phyloP scores from a whole-genome alignment of 2,329 filamentous ascomycete genomes.

The Talaromyces sp. region DNA sequence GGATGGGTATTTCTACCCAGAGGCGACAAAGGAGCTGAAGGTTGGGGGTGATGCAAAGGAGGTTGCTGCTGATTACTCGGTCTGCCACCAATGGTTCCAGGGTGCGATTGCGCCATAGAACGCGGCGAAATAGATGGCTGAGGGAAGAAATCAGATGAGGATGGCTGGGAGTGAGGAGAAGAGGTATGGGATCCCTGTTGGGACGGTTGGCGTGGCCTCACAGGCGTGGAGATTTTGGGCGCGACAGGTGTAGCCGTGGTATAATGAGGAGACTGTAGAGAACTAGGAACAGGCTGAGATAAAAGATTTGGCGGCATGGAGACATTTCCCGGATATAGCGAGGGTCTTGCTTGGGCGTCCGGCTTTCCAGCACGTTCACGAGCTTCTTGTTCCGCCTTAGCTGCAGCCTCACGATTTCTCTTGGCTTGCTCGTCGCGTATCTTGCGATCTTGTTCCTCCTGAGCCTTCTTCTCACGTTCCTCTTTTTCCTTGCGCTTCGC shows the following conservation, averaged over 20 bases:
- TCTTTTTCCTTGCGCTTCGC: slow-evolving; percentile 77
- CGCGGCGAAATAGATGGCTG: slow-evolving; percentile 63
- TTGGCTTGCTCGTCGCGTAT: slow-evolving; percentile 50
- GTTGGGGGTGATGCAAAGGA: slow-evolving; percentile 60
- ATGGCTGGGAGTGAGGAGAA: slow-evolving; percentile 60
- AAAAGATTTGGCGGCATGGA: slow-evolving; percentile 58
- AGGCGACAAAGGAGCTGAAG: slow-evolving; percentile 65
- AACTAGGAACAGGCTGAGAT: slow-evolving; percentile 53
- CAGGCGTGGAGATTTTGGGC: slow-evolving; percentile 80
- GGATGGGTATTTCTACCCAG: slow-evolving; percentile 61
- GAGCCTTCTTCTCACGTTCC: slow-evolving; percentile 65
- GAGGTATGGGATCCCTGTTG: slow-evolving; percentile 74
- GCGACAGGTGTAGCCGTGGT: slow-evolving; percentile 77
- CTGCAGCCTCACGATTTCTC: slow-evolving; percentile 60
- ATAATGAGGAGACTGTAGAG: slow-evolving; percentile 76
- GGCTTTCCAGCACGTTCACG: slow-evolving; percentile 33
- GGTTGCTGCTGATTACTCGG: slow-evolving; percentile 59
- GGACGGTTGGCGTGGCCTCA: slow-evolving; percentile 73
- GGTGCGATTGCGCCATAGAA: slow-evolving; percentile 66
- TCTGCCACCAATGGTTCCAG: slow-evolving; percentile 63
- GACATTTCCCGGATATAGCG: slow-evolving; percentile 61
- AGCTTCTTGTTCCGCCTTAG: slow-evolving; percentile 54
- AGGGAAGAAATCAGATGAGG: slow-evolving; percentile 59
- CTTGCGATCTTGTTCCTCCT: slow-evolving; percentile 64
- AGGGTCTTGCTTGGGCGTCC: slow-evolving; percentile 52